These are phyloP conservation scores for Gonapodya prolifera DNA, from an alignment of 192 early-diverging fungal species.

Conservation along the genomic window DNA sequence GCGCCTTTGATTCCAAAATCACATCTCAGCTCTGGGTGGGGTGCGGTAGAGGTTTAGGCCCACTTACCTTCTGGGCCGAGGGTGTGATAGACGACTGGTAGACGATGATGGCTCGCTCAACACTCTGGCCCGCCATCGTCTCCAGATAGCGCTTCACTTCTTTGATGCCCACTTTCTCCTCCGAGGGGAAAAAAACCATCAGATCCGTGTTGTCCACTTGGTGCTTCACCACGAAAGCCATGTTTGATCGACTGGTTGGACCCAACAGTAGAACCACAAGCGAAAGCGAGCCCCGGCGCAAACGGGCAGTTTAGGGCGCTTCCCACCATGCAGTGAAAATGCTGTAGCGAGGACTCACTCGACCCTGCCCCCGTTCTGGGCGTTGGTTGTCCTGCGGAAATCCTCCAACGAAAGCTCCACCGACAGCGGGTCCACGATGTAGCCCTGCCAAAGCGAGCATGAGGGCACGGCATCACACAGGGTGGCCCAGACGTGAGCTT, in stretches of 20 bases:
- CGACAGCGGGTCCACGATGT: constrained; percentile 69
- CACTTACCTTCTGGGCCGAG: constrained; percentile 62
- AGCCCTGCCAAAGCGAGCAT: neutral
- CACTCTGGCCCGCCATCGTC: constrained; percentile 71
- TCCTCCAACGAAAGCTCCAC: constrained; percentile 69
- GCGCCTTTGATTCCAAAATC: constrained; percentile 18
- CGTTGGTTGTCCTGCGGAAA: constrained; percentile 43
- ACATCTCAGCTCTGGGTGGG: constrained; percentile 7
- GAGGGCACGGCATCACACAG: neutral
- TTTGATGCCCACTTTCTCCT: constrained; percentile 76
- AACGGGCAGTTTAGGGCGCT: neutral
- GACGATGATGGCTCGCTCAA: constrained; percentile 76
- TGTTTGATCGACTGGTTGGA: constrained; percentile 40
- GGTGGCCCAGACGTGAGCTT: constrained; percentile 7
- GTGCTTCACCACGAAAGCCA: constrained; percentile 79
- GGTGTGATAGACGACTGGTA: constrained; percentile 73
- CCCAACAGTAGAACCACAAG: neutral
- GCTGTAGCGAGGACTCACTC: constrained; percentile 40
- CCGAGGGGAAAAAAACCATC: constrained; percentile 86
- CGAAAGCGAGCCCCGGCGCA: neutral
- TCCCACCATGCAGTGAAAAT: constrained; percentile 8
- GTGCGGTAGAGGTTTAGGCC: constrained; percentile 16
- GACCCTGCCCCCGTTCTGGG: constrained; percentile 56
- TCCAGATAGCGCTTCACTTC: constrained; percentile 71
- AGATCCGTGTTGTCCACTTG: constrained; percentile 67